Evolutionary conservation across 169 alveolate genomes (phyloP).

Genomic region (Perkinsus marinus): DNA sequence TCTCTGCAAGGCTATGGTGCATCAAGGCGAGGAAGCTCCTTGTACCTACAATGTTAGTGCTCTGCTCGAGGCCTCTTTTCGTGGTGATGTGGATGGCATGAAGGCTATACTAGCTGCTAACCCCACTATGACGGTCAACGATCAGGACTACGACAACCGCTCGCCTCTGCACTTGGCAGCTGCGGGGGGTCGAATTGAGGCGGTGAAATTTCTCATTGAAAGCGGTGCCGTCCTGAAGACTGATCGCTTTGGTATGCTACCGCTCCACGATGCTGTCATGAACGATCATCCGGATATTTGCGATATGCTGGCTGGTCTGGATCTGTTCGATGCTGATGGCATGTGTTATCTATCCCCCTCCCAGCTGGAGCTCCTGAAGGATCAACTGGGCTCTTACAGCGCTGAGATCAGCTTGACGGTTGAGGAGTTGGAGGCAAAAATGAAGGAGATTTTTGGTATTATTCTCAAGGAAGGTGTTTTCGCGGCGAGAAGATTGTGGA

Average conservation of each 20-base stretch:
- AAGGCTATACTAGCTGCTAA: neutral
- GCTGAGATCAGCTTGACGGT: neutral
- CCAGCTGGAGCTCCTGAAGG: neutral
- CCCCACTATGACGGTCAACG: neutral
- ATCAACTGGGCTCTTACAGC: neutral
- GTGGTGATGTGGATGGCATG: neutral
- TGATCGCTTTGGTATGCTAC: conserved; percentile 10
- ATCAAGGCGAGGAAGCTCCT: neutral
- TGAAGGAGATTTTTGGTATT: neutral
- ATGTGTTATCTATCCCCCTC: neutral
- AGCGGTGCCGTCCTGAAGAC: neutral
- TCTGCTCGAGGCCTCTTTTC: neutral
- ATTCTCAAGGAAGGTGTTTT: neutral
- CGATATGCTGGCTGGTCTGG: neutral
- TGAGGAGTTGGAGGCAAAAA: neutral
- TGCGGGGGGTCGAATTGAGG: neutral
- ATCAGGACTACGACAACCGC: neutral
- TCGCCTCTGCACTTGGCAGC: neutral
- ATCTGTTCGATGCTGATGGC: neutral
- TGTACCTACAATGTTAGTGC: neutral
- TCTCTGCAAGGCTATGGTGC: neutral
- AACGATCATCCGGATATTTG: neutral
- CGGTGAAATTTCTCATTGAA: neutral
- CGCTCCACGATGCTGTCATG: conserved; percentile 4
- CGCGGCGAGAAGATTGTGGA: neutral